A percentile compares a stretch with the other conserved stretches of the same genome.
These are phyloP conservation scores for Moniliella sp. DNA, from an alignment of 1,284 basidiomycete genomes.

Conservation along the genomic window DNA sequence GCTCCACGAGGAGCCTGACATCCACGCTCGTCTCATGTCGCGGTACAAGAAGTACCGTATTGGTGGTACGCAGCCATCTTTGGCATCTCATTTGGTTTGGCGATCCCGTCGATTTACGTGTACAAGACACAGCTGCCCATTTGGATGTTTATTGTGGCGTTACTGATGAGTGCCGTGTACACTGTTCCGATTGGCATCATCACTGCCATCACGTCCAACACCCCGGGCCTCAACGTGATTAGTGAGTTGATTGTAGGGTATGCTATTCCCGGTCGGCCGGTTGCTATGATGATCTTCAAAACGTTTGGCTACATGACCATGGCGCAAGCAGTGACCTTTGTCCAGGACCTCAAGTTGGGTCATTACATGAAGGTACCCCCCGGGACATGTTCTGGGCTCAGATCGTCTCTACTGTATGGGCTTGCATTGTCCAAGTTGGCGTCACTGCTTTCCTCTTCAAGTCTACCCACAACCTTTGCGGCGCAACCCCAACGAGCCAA, in stretches of 20 bases:
- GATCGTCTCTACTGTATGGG: slow-evolving; percentile 49
- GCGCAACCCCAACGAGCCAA: slow-evolving; percentile 41
- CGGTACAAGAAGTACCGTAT: slow-evolving; percentile 50
- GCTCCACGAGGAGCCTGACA: slow-evolving; percentile 49
- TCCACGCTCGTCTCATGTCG: slow-evolving; percentile 64
- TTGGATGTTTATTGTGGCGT: slow-evolving; percentile 47
- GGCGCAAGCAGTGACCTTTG: slow-evolving; percentile 44
- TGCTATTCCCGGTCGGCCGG: slow-evolving; percentile 50
- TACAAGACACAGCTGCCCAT: slow-evolving; percentile 53
- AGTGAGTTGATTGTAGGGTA: slow-evolving; percentile 57
- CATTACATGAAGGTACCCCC: slow-evolving; percentile 43
- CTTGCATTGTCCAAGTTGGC: slow-evolving; percentile 40
- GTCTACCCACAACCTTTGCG: slow-evolving; percentile 42
- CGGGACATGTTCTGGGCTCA: slow-evolving; percentile 39
- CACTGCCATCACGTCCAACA: slow-evolving; percentile 61
- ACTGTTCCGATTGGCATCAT: slow-evolving; percentile 55
- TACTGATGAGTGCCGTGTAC: slow-evolving; percentile 43
- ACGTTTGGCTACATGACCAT: slow-evolving; percentile 46
- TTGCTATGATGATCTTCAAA: slow-evolving; percentile 68
- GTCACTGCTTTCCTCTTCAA: slow-evolving; percentile 40
- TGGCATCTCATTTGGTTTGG: slow-evolving; percentile 43
- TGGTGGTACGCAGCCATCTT: slow-evolving; percentile 41
- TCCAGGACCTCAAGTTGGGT: slow-evolving; percentile 41
- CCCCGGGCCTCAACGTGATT: slow-evolving; percentile 44
- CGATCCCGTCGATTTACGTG: slow-evolving; percentile 47